Evolutionary conservation across 2,329 filamentous ascomycete species (phyloP).

Genomic region (Aspergillus persii): DNA sequence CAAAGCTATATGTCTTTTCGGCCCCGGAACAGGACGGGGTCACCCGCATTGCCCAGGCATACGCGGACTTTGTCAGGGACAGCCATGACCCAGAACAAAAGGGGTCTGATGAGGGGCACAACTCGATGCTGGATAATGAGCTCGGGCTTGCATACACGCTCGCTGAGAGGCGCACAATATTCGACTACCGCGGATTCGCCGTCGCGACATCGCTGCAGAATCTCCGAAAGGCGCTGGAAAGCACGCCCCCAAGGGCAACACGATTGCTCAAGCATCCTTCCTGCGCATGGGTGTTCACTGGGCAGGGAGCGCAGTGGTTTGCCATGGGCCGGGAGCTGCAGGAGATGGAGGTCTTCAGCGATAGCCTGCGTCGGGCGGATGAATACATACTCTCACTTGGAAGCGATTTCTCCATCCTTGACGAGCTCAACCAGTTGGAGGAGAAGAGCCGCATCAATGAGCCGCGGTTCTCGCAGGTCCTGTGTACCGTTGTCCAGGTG

Average conservation of each 20-base stretch:
- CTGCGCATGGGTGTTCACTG: conserved; percentile 38
- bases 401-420: conserved; percentile 9
- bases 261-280: conserved; percentile 10
- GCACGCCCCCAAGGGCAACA: too few relatives aligned
- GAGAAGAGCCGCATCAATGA: conserved; percentile 9
- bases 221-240: too few relatives aligned
- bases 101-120: too few relatives aligned
- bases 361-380: background rate
- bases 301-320: conserved; percentile 45
- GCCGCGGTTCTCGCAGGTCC: conserved; percentile 14
- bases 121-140: too few relatives aligned
- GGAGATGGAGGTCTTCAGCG: too few relatives aligned
- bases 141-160: background rate
- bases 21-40: too few relatives aligned
- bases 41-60: too few relatives aligned
- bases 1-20: background rate
- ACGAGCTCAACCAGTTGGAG: conserved; percentile 27
- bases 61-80: too few relatives aligned
- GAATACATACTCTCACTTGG: background rate
- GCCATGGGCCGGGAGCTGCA: conserved; percentile 42
- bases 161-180: background rate
- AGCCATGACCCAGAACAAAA: too few relatives aligned
- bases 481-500: conserved; percentile 26
- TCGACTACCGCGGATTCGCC: background rate
- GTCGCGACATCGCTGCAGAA: background rate